phyloP scores from a whole-genome alignment of 768 basidiomycete genomes.

The Clitopilus passeckerianus region DNA sequence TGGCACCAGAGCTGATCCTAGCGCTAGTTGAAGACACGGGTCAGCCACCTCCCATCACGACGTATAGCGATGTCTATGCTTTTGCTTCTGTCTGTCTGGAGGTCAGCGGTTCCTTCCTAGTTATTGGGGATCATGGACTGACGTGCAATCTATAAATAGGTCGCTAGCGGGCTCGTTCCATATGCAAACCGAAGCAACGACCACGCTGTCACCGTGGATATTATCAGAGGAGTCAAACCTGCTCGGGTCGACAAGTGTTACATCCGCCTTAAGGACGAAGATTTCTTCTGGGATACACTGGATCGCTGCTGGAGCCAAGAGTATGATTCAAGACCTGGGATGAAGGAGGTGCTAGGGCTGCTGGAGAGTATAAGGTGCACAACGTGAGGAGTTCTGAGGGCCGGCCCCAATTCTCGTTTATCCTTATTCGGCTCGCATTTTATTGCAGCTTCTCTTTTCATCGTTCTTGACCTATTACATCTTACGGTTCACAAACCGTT shows the following conservation, averaged over 20 bases:
- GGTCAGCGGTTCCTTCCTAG: constrained; percentile 22
- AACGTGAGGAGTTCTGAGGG: background rate
- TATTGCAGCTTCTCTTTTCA: background rate
- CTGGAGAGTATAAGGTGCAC: constrained; percentile 20
- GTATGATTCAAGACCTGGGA: constrained; percentile 32
- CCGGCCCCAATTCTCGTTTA: no score
- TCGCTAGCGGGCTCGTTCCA: constrained; percentile 46
- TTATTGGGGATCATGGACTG: background rate
- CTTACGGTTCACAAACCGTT: background rate
- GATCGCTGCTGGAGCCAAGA: constrained; percentile 41
- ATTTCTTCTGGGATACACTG: constrained; percentile 37
- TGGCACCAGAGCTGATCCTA: constrained; percentile 55
- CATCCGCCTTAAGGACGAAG: constrained; percentile 23
- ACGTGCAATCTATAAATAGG: constrained; percentile 20
- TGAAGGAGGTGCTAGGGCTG: constrained; percentile 30
- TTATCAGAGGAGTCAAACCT: constrained; percentile 46
- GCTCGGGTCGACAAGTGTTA: constrained; percentile 25
- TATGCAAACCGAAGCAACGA: constrained; percentile 52
- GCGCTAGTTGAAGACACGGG: constrained; percentile 45
- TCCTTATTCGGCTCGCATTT: background rate
- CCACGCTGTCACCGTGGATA: constrained; percentile 50
- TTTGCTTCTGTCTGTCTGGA: constrained; percentile 58
- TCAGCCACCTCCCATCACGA: constrained; percentile 37
- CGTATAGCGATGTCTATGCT: constrained; percentile 53
- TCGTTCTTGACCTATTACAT: no score